Conservation (phyloP, 768 basidiomycete species). For the Trametopsis cervina region DNA sequence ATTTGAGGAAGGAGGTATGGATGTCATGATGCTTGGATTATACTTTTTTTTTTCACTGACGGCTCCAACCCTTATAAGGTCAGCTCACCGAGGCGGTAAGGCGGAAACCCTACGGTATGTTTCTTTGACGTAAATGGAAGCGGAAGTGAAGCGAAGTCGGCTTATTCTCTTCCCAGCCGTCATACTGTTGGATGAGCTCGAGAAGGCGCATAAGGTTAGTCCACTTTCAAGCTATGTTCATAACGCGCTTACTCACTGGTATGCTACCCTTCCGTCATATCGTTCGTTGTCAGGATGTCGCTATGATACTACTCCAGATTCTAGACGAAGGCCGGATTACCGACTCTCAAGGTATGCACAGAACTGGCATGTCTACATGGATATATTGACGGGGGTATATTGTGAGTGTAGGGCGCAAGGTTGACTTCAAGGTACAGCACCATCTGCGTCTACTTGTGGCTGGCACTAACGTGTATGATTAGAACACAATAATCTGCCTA, state of each 20-base stretch:
- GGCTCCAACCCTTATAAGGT: background rate
- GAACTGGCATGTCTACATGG: background rate
- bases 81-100: constrained; percentile 37
- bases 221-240: background rate
- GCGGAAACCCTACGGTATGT: constrained; percentile 66
- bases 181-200: constrained; percentile 59
- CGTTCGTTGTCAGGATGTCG: constrained; percentile 77
- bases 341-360: constrained; percentile 90
- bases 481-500: constrained; percentile 87
- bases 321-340: constrained; percentile 87
- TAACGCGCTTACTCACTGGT: background rate
- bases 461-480: background rate
- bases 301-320: constrained; percentile 86
- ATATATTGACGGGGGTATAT: no score
- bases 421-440: no score
- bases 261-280: no score
- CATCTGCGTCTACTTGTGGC: constrained; percentile 35
- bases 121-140: no score
- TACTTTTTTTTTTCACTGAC: constrained; percentile 10
- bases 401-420: constrained; percentile 51
- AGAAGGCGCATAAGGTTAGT: constrained; percentile 84
- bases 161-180: no score
- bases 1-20: constrained; percentile 63
- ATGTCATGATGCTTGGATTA: no score
- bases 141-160: no score